A percentile compares a stretch with the other conserved stretches of the same genome.
Conservation (phyloP, 192 early-diverging fungal genomes). For the Backusella sp. region DNA sequence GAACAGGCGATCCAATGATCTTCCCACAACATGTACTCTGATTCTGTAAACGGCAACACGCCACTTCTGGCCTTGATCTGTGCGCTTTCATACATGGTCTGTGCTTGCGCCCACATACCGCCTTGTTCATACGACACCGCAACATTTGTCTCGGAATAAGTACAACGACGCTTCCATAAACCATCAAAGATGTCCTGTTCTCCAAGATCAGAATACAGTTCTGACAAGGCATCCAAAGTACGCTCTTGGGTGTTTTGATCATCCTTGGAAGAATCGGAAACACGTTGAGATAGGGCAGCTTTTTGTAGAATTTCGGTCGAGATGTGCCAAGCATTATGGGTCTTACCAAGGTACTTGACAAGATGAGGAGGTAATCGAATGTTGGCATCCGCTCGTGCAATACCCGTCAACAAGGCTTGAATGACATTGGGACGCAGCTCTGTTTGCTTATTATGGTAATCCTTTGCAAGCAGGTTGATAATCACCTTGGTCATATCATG, state of each 20-base stretch:
- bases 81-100: slow-evolving; percentile 88
- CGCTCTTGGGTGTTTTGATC: slow-evolving; percentile 87
- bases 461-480: slow-evolving; percentile 84
- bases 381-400: slow-evolving; percentile 67
- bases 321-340: slow-evolving; percentile 91
- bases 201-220: slow-evolving; percentile 79
- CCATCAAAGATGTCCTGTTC: slow-evolving; percentile 95
- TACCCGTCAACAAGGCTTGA: slow-evolving; percentile 86
- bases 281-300: slow-evolving; percentile 43
- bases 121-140: slow-evolving; percentile 94
- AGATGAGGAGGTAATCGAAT: slow-evolving; percentile 91
- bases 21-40: slow-evolving; percentile 98
- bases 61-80: slow-evolving; percentile 89
- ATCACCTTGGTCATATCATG: slow-evolving; percentile 84
- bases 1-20: slow-evolving; percentile 93
- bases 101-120: slow-evolving; percentile 91
- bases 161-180: slow-evolving; percentile 84
- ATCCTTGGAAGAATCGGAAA: slow-evolving; percentile 60
- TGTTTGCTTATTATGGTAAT: slow-evolving; percentile 84
- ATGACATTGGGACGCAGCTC: slow-evolving; percentile 91
- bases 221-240: slow-evolving; percentile 86
- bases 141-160: slow-evolving; percentile 92
- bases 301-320: slow-evolving; percentile 84
- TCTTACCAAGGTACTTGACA: slow-evolving; percentile 88
- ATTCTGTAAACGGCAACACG: slow-evolving; percentile 85